Evolutionary conservation across 2,329 filamentous ascomycete species (phyloP).

Genomic region (Ilyonectria destructans): DNA sequence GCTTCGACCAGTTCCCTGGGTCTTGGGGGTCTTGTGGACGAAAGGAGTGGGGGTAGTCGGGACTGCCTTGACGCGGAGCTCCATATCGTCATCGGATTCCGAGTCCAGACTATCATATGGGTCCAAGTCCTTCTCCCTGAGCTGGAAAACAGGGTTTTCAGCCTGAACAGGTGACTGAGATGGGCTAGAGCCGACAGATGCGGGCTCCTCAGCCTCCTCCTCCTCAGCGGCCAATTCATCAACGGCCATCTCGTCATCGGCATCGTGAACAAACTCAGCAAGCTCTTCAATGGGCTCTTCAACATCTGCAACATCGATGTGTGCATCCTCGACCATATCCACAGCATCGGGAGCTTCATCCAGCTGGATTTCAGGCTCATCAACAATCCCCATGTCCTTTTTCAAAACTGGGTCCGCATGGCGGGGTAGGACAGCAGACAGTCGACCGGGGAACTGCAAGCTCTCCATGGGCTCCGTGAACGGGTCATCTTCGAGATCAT

Average conservation of each 20-base stretch:
- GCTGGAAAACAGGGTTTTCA: conserved; percentile 52
- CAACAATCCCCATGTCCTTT: conserved; percentile 53
- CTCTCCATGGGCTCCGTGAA: conserved; percentile 55
- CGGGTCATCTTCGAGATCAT: conserved; percentile 50
- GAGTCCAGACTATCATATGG: conserved; percentile 63
- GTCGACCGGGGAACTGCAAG: conserved; percentile 62
- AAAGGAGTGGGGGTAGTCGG: conserved; percentile 62
- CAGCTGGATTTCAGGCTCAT: conserved; percentile 43
- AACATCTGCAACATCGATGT: conserved; percentile 17
- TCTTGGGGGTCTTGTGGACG: conserved; percentile 44
- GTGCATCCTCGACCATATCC: conserved; percentile 5
- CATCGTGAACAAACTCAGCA: conserved; percentile 37
- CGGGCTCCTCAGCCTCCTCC: conserved; percentile 26
- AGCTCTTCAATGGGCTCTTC: conserved; percentile 19
- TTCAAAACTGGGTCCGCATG: conserved; percentile 59
- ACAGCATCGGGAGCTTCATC: conserved; percentile 24
- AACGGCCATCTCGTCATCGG: conserved; percentile 45
- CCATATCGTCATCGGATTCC: conserved; percentile 70
- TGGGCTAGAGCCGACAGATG: conserved; percentile 19
- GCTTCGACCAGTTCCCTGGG: conserved; percentile 23
- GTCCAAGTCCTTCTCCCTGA: conserved; percentile 66
- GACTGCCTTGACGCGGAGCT: conserved; percentile 50
- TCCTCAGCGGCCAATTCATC: conserved; percentile 40
- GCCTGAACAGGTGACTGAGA: conserved; percentile 36
- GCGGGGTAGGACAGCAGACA: conserved; percentile 63